These are phyloP conservation scores for Saxophila tyrrhenica DNA, from an alignment of 495 filamentous ascomycete species.

Conservation along the genomic window DNA sequence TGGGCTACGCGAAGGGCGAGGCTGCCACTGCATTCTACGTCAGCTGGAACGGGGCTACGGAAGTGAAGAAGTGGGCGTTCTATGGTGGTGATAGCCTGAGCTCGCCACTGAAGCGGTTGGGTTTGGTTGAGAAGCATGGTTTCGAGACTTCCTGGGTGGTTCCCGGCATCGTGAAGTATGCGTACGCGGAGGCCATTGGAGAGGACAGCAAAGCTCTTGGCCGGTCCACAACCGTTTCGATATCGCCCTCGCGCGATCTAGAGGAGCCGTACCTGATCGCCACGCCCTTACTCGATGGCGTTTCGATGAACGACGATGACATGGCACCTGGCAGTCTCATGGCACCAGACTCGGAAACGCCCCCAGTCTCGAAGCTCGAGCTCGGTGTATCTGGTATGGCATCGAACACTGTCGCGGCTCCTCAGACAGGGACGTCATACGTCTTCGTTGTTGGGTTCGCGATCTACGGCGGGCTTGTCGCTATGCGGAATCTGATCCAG, in stretches of 20 bases:
- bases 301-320: not conserved
- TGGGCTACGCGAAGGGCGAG: not conserved
- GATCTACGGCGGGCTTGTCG: not conserved
- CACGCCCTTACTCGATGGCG: not conserved
- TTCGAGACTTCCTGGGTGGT: not conserved
- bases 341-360: not conserved
- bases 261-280: not conserved
- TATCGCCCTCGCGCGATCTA: not conserved
- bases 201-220: not conserved
- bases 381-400: not conserved
- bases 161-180: not conserved
- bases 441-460: not conserved
- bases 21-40: not conserved
- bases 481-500: not conserved
- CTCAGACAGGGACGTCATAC: not conserved
- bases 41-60: slow-evolving; percentile 5
- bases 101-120: not conserved
- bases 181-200: not conserved
- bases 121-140: not conserved
- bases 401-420: not conserved
- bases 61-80: slow-evolving; percentile 1
- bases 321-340: not conserved
- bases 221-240: not conserved
- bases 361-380: not conserved
- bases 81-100: not conserved